These are phyloP conservation scores for Epichloe sp. DNA, from an alignment of 2,329 filamentous ascomycete genomes.

Conservation along the genomic window DNA sequence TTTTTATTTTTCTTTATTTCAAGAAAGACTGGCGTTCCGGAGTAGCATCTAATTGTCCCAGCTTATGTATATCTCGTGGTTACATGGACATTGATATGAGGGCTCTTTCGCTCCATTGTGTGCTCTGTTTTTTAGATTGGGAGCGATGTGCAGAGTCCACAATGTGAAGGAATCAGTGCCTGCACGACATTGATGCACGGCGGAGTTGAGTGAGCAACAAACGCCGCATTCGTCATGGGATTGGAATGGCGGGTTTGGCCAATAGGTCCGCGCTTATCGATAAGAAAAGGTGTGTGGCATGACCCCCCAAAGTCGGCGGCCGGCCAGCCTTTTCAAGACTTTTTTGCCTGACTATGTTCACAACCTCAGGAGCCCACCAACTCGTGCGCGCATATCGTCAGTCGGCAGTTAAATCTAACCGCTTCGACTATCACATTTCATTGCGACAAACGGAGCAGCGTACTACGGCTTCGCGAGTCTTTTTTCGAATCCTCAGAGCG, in stretches of 20 bases:
- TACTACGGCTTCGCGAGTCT: too few relatives aligned
- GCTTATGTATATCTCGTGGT: not conserved
- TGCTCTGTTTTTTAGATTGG: too few relatives aligned
- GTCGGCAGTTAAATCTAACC: not conserved
- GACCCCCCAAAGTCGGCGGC: conserved; percentile 2
- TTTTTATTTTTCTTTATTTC: not conserved
- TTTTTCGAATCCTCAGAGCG: not conserved
- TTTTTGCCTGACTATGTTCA: not conserved
- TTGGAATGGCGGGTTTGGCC: too few relatives aligned
- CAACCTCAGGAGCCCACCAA: not conserved
- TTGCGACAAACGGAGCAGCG: not conserved
- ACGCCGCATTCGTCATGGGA: too few relatives aligned
- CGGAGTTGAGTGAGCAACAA: too few relatives aligned
- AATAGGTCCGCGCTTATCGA: conserved; percentile 13
- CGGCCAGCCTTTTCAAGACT: not conserved
- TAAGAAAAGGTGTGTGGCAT: conserved; percentile 15
- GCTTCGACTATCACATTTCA: not conserved
- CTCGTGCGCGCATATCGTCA: not conserved
- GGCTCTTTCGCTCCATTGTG: not conserved
- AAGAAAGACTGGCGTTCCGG: not conserved
- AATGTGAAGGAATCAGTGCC: not conserved
- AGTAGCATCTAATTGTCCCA: not conserved
- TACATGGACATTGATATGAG: not conserved
- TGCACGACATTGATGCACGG: too few relatives aligned
- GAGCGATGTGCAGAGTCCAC: too few relatives aligned